Evolutionary conservation across 2,329 filamentous ascomycete genomes (phyloP), one percentile per base, ranked within the genome.

Genomic region (Apiospora sp.): DNA sequence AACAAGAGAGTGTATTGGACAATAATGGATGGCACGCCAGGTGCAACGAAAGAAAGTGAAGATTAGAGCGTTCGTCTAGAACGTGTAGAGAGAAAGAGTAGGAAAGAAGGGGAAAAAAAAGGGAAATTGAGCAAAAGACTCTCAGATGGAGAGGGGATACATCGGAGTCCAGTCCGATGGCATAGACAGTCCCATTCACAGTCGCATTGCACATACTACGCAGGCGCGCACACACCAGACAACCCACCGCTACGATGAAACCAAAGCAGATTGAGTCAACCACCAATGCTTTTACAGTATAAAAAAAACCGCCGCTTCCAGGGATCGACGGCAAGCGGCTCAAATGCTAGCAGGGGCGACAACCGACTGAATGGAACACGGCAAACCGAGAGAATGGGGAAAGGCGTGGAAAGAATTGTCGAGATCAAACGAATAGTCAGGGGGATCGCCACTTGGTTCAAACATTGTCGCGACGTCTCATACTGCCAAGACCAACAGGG

Each of bases 11-110:
- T 30, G 22, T 68, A 48, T 48, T 19, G 67, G 41, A 68, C 24
- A 27, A 68, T 30, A 68, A 68, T 2, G 48, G 41, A 70, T 71
- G 34, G 77, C 78, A 80, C 79, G 71, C 78, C 80, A 49, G 79
- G 79, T 78, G 80, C 79, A 73, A 51, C 41, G 73, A 72, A 46
- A n/a, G 58, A 73, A 73, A 49, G 46, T 71, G 41, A 67, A 34
- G 44, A 67, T 37, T 64, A 27, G 41, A 49, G 67, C 27, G 67
- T n/a, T 48, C 58, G 34, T 64, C 58, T 41, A 64, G 34, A 64
- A 41, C 58, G 34, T 41, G 58, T 64, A 64, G 58, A n/a, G 27
- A 37, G 30, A 12, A 10, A 27, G 30, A n/a, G 19, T n/a, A 30
- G 12, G 30, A 37, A 22, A 13, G 30, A 37, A 37, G 54, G 19